Percentiles rank a stretch among this genome's conserved stretches.
These are phyloP conservation scores for Quercus ilex DNA, from an alignment of 306 rosid genomes.

Conservation along the genomic window DNA sequence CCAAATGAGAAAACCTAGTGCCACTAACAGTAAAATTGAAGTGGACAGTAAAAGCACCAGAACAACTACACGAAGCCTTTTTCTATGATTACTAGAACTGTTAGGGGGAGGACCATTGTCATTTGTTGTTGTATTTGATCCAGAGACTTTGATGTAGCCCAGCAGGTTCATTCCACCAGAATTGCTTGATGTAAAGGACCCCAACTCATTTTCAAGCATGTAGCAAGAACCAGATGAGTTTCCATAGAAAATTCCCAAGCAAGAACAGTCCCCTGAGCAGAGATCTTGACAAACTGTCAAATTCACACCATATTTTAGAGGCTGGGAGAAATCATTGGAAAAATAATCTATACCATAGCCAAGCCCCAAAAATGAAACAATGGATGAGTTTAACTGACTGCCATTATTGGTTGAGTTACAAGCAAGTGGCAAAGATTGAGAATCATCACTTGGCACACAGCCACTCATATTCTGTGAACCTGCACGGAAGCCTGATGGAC, in stretches of 20 bases:
- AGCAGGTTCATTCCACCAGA: constrained; percentile 22
- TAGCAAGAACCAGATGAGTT: constrained; percentile 71
- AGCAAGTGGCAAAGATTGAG: constrained; percentile 49
- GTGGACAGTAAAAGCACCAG: constrained; percentile 57
- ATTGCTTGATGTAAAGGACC: constrained; percentile 46
- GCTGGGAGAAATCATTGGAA: constrained; percentile 40
- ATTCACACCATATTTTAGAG: constrained; percentile 37
- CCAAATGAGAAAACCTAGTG: constrained; percentile 48
- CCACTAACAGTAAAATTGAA: constrained; percentile 47
- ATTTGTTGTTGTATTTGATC: constrained; percentile 4
- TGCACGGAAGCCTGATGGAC: constrained; percentile 57
- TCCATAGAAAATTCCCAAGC: constrained; percentile 65
- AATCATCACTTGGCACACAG: constrained; percentile 59
- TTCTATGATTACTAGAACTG: constrained; percentile 11
- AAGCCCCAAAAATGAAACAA: constrained; percentile 49
- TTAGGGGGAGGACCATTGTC: neutral
- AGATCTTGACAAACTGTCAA: constrained; percentile 52
- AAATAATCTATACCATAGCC: constrained; percentile 61
- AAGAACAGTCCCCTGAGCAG: constrained; percentile 73
- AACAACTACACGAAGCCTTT: constrained; percentile 50
- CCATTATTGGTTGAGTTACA: constrained; percentile 38
- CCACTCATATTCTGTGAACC: constrained; percentile 36
- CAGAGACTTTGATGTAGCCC: constrained; percentile 59
- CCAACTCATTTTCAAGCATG: constrained; percentile 54
- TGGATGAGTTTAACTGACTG: constrained; percentile 37